A percentile compares a stretch with the other conserved stretches of the same genome.
phyloP scores from a whole-genome alignment of 2,329 filamentous ascomycete genomes.

The Rutstroemia sp. region DNA sequence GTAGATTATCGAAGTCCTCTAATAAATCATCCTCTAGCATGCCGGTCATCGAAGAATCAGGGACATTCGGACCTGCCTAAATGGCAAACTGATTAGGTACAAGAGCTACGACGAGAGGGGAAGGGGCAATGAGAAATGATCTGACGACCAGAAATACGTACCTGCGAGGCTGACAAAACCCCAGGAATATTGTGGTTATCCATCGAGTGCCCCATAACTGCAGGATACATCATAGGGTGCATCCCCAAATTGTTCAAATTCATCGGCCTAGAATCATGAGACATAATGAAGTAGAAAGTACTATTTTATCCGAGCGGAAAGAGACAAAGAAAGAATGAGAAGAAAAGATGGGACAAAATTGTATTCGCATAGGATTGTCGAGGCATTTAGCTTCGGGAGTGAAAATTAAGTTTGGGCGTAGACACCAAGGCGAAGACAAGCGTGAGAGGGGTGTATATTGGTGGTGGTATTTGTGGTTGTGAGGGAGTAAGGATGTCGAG shows the following conservation, averaged over 20 bases:
- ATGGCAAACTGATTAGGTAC: not conserved
- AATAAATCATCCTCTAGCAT: constrained; percentile 40
- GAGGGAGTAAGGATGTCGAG: no score
- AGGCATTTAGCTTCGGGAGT: constrained; percentile 1
- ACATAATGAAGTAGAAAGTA: constrained; percentile 11
- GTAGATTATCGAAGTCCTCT: constrained; percentile 32
- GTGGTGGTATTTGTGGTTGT: no score
- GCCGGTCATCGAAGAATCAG: constrained; percentile 28
- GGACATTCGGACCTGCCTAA: constrained; percentile 14
- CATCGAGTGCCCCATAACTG: constrained; percentile 3
- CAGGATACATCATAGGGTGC: constrained; percentile 22
- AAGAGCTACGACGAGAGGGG: not conserved
- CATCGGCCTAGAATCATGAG: constrained; percentile 16
- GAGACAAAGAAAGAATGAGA: not conserved
- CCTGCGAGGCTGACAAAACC: constrained; percentile 24
- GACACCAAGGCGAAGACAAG: no score
- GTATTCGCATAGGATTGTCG: not conserved
- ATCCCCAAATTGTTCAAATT: constrained; percentile 20
- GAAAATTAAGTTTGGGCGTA: not conserved
- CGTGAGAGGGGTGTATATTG: no score
- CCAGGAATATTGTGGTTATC: not conserved
- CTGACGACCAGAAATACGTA: constrained; percentile 10
- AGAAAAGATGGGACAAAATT: not conserved
- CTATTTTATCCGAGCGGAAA: not conserved
- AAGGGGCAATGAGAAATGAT: not conserved